Evolutionary conservation across 805 yeast genomes (phyloP).

Genomic region (Hanseniaspora osmophila): DNA sequence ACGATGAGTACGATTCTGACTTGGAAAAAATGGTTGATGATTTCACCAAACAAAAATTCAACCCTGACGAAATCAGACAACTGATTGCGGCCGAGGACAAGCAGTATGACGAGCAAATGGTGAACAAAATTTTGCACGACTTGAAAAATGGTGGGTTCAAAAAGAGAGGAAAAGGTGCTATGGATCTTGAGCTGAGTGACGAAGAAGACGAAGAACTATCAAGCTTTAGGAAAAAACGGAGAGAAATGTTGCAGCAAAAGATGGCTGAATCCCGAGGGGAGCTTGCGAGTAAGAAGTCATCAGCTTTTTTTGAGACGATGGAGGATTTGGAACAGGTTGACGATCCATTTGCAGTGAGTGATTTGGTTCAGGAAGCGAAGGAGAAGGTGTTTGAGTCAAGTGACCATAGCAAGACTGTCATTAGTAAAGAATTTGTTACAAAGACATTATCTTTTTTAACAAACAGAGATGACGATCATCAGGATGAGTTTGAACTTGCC

Average conservation of each 20-base stretch:
- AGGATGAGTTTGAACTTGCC: conserved; percentile 18
- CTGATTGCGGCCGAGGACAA: conserved; percentile 46
- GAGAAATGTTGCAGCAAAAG: conserved; percentile 34
- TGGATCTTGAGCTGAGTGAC: conserved; percentile 55
- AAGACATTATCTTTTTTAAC: conserved; percentile 40
- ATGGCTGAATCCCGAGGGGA: conserved; percentile 32
- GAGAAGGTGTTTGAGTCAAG: conserved; percentile 14
- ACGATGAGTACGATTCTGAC: conserved; percentile 48
- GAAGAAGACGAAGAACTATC: conserved; percentile 44
- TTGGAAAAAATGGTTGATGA: conserved; percentile 72
- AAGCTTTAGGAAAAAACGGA: conserved; percentile 28
- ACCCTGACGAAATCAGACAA: conserved; percentile 44
- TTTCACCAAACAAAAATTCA: conserved; percentile 39
- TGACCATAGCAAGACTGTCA: conserved; percentile 24
- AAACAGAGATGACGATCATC: conserved; percentile 18
- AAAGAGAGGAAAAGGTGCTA: conserved; percentile 38
- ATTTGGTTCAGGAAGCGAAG: conserved; percentile 10
- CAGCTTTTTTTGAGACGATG: conserved; percentile 53
- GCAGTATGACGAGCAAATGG: conserved; percentile 45
- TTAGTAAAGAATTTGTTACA: conserved; percentile 43
- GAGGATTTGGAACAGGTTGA: conserved; percentile 28
- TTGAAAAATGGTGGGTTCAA: conserved; percentile 59
- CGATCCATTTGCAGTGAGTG: conserved; percentile 18
- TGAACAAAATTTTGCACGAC: conserved; percentile 56
- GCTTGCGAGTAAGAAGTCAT: conserved; percentile 39